Conservation (phyloP, 768 basidiomycete genomes). For the Mycena polygramma region DNA sequence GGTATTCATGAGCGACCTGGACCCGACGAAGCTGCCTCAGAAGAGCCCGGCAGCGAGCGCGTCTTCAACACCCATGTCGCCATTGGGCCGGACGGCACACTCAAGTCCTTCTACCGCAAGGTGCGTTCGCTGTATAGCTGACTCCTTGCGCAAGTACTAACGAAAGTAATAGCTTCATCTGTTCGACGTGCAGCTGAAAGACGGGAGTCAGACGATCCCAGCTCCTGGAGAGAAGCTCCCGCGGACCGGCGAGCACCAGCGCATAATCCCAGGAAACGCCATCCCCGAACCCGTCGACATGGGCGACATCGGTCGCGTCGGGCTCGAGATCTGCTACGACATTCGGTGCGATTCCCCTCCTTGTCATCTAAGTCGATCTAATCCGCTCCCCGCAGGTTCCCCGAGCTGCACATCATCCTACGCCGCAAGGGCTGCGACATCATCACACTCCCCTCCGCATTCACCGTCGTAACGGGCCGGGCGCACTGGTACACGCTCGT, state of each 20-base stretch:
- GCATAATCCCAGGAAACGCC: constrained; percentile 32
- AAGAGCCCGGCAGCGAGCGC: constrained; percentile 38
- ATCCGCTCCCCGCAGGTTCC: constrained; percentile 23
- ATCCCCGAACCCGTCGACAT: constrained; percentile 31
- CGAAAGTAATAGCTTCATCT: constrained; percentile 26
- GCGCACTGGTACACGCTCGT: constrained; percentile 38
- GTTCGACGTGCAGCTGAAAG: constrained; percentile 37
- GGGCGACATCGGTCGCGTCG: constrained; percentile 34
- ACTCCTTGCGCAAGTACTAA: not conserved
- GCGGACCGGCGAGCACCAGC: constrained; percentile 29
- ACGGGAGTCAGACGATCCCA: constrained; percentile 7
- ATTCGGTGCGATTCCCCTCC: constrained; percentile 28
- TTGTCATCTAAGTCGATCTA: not conserved
- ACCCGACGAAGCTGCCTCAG: constrained; percentile 23
- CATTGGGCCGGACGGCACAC: constrained; percentile 31
- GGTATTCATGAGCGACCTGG: constrained; percentile 35
- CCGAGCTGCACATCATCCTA: constrained; percentile 37
- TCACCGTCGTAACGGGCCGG: constrained; percentile 36
- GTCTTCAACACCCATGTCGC: constrained; percentile 36
- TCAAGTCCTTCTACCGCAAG: constrained; percentile 33
- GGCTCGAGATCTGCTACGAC: constrained; percentile 38
- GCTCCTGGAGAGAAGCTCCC: constrained; percentile 19
- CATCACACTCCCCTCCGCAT: constrained; percentile 35
- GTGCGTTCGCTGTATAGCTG: not conserved
- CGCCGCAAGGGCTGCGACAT: constrained; percentile 36